Conservation (phyloP, 2,329 filamentous ascomycete genomes). For the Colletotrichum camelliae region DNA sequence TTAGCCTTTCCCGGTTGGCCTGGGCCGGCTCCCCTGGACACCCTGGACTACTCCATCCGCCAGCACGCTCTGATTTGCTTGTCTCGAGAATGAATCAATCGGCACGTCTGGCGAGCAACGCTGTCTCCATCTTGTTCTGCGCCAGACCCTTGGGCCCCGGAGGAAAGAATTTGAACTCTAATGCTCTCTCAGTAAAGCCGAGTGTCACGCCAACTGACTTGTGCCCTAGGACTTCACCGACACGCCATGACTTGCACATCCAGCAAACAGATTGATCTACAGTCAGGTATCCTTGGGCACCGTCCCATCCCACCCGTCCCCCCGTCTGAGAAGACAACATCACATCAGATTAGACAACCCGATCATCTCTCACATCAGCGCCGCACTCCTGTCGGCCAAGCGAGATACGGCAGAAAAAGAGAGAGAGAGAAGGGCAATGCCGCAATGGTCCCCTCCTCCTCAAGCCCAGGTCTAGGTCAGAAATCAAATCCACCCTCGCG, state of each 20-base stretch:
- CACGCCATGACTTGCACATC: background rate
- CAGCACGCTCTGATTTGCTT: constrained; percentile 7
- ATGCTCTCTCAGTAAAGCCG: background rate
- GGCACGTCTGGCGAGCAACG: constrained; percentile 13
- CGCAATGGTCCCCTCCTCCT: background rate
- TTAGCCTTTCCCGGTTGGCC: constrained; percentile 18
- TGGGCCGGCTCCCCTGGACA: constrained; percentile 6
- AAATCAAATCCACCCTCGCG: background rate
- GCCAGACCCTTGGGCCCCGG: constrained; percentile 7
- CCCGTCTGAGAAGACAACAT: background rate
- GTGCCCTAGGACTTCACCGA: background rate
- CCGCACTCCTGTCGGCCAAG: constrained; percentile 4
- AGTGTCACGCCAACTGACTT: constrained; percentile 5
- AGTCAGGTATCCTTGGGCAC: background rate
- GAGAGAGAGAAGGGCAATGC: background rate
- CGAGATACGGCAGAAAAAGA: constrained; percentile 9
- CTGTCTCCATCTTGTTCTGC: constrained; percentile 7
- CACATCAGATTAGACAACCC: background rate
- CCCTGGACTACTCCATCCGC: constrained; percentile 8
- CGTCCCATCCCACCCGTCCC: background rate
- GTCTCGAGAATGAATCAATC: constrained; percentile 12
- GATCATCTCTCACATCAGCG: constrained; percentile 10
- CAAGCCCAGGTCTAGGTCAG: background rate
- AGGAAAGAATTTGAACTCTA: constrained; percentile 7
- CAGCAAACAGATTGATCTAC: background rate